phyloP scores from a whole-genome alignment of 768 basidiomycete species.

The Trichaptum fuscoviolaceum region DNA sequence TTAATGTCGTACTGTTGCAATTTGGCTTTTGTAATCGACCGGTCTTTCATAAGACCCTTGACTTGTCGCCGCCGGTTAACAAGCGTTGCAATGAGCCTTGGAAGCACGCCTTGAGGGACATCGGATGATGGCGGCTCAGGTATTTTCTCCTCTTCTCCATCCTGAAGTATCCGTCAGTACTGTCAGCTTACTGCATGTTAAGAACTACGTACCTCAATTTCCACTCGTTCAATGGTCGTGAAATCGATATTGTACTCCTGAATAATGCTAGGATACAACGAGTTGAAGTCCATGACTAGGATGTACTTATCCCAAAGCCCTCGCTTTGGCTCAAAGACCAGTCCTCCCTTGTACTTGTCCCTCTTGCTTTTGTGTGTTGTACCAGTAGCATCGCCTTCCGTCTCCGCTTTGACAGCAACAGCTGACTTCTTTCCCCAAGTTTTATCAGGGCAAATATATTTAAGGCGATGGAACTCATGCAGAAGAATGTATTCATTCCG shows the following conservation, averaged over 20 bases:
- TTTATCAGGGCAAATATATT: slow-evolving; percentile 97
- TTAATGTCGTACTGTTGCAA: slow-evolving; percentile 88
- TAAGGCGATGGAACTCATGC: slow-evolving; percentile 94
- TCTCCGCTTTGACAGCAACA: slow-evolving; percentile 43
- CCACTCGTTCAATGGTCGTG: slow-evolving; percentile 81
- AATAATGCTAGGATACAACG: slow-evolving; percentile 97
- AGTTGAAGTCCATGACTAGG: slow-evolving; percentile 99
- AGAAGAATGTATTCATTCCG: slow-evolving; percentile 98
- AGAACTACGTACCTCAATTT: slow-evolving; percentile 40
- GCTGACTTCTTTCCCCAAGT: slow-evolving; percentile 70
- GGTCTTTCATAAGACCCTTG: slow-evolving; percentile 93
- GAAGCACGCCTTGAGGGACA: slow-evolving; percentile 82
- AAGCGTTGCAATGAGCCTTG: slow-evolving; percentile 94
- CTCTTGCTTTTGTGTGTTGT: slow-evolving; percentile 60
- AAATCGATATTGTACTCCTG: slow-evolving; percentile 99
- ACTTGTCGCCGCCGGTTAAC: slow-evolving; percentile 87
- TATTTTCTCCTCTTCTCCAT: slow-evolving; percentile 74
- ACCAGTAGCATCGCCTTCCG: slow-evolving; percentile 47
- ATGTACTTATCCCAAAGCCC: slow-evolving; percentile 96
- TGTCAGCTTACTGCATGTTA: not conserved
- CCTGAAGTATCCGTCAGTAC: slow-evolving; percentile 19
- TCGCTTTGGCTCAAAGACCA: slow-evolving; percentile 94
- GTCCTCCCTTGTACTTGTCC: slow-evolving; percentile 98
- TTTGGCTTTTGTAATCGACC: slow-evolving; percentile 62
- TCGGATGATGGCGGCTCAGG: slow-evolving; percentile 80